These are phyloP conservation scores for Rhexocercosporidium sp. DNA, from an alignment of 2,329 filamentous ascomycete genomes.

Conservation along the genomic window DNA sequence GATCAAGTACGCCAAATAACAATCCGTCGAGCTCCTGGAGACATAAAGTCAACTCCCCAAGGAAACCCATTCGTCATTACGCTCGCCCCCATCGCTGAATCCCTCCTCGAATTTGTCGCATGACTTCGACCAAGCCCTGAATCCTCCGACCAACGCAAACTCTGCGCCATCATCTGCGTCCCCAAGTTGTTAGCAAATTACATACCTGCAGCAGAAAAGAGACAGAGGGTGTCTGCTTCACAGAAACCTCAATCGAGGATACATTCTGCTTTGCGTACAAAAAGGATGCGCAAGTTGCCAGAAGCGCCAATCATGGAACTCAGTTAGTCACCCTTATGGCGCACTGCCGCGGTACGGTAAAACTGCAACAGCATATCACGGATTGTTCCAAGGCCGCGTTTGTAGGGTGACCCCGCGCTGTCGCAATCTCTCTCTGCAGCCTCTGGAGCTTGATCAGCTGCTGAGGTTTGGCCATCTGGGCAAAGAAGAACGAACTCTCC, in stretches of 20 bases:
- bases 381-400: background rate
- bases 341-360: background rate
- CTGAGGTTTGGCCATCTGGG: too few species aligned
- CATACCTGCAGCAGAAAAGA: background rate
- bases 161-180: background rate
- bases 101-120: background rate
- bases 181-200: background rate
- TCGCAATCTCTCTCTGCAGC: constrained; percentile 2
- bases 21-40: background rate
- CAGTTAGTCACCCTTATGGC: background rate
- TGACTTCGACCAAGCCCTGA: background rate
- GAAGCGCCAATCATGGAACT: background rate
- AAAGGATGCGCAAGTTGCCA: background rate
- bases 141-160: background rate
- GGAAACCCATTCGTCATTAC: background rate
- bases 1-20: background rate
- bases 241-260: background rate
- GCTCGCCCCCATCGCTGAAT: background rate
- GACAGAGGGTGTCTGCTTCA: background rate
- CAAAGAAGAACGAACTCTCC: background rate
- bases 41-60: background rate
- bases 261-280: background rate
- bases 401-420: background rate
- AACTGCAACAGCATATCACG: background rate
- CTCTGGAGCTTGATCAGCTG: background rate